phyloP scores from a whole-genome alignment of 305 asterid species.

The Caryopteris hybrid region DNA sequence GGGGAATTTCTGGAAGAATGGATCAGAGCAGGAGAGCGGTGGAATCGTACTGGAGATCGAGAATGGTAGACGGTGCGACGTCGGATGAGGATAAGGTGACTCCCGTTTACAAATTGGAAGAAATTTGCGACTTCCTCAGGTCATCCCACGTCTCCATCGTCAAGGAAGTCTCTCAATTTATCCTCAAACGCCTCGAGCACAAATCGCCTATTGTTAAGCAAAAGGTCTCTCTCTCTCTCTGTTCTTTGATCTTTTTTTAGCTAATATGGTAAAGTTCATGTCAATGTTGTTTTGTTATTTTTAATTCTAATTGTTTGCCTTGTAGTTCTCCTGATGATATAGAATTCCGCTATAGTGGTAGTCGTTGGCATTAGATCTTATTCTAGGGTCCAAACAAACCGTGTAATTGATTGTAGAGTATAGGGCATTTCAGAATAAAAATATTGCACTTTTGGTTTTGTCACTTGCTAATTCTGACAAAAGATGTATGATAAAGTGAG shows the following conservation, averaged over 20 bases:
- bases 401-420: background rate
- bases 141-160: slow-evolving; percentile 76
- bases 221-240: slow-evolving; percentile 37
- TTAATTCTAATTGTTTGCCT: background rate
- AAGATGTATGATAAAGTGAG: too few relatives aligned
- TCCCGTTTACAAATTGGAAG: slow-evolving; percentile 94
- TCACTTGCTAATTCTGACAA: background rate
- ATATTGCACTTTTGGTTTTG: background rate
- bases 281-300: background rate
- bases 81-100: slow-evolving; percentile 95
- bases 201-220: slow-evolving; percentile 89
- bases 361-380: background rate
- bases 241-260: background rate
- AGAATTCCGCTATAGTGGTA: background rate
- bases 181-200: slow-evolving; percentile 91
- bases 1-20: slow-evolving; percentile 48
- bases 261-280: background rate
- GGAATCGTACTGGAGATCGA: slow-evolving; percentile 96
- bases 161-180: slow-evolving; percentile 84
- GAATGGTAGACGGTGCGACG: slow-evolving; percentile 80
- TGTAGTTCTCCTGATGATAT: background rate
- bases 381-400: background rate
- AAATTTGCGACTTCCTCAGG: slow-evolving; percentile 80
- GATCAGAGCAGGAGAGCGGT: slow-evolving; percentile 98
- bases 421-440: background rate